These are phyloP conservation scores for Tylopilus plumbeoviolaceoides DNA, from an alignment of 768 basidiomycete genomes.

Conservation along the genomic window DNA sequence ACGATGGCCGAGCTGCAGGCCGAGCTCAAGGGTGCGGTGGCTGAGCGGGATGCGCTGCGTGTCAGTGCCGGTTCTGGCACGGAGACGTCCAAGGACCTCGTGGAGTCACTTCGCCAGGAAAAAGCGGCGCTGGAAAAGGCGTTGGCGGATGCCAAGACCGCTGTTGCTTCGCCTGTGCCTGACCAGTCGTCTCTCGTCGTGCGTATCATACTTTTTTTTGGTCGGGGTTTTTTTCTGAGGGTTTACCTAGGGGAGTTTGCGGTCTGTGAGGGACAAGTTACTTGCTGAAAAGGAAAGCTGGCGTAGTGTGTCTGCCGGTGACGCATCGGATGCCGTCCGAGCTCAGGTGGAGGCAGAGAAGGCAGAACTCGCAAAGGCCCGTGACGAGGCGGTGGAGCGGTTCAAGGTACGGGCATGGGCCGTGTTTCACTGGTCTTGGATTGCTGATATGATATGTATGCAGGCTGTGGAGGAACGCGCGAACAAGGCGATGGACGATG, in stretches of 20 bases:
- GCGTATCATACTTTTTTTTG: too few relatives aligned
- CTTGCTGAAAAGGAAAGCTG: constrained; percentile 53
- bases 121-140: constrained; percentile 37
- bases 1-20: constrained; percentile 23
- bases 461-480: constrained; percentile 41
- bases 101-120: constrained; percentile 36
- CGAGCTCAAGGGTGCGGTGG: constrained; percentile 26
- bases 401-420: constrained; percentile 46
- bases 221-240: too few relatives aligned
- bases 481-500: constrained; percentile 42
- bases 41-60: constrained; percentile 30
- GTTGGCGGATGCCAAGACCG: constrained; percentile 32
- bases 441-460: constrained; percentile 1
- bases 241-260: too few relatives aligned
- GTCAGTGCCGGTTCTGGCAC: constrained; percentile 8
- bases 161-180: too few relatives aligned
- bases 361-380: constrained; percentile 49
- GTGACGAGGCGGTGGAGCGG: constrained; percentile 56
- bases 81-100: constrained; percentile 29
- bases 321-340: constrained; percentile 32
- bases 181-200: too few relatives aligned
- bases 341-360: constrained; percentile 58
- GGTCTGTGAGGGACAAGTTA: constrained; percentile 58
- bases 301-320: constrained; percentile 19
- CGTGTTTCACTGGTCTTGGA: neutral